These are phyloP conservation scores for Heimioporus sp. DNA, from an alignment of 768 basidiomycete species.

Conservation along the genomic window DNA sequence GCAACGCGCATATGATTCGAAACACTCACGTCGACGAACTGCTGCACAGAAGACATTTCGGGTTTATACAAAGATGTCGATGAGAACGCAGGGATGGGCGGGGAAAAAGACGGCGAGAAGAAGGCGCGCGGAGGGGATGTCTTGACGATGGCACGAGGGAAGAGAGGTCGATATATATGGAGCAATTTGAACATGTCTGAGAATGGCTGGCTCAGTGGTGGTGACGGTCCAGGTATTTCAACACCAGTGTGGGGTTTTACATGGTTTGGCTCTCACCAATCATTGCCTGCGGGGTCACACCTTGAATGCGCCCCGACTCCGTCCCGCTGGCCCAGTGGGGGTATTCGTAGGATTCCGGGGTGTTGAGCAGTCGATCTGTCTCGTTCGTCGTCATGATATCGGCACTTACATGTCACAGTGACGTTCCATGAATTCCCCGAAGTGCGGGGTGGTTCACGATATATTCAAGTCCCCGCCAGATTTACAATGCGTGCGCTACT, in stretches of 20 bases:
- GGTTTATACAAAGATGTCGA: slow-evolving; percentile 24
- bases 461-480: too few species aligned
- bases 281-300: too few species aligned
- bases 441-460: too few species aligned
- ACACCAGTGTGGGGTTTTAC: too few species aligned
- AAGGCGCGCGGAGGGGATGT: neutral
- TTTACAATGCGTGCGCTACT: too few species aligned
- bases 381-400: too few species aligned
- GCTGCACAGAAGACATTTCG: slow-evolving; percentile 28
- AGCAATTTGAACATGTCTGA: neutral
- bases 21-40: slow-evolving; percentile 39
- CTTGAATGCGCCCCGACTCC: too few species aligned
- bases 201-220: too few species aligned
- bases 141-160: slow-evolving; percentile 8
- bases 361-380: neutral
- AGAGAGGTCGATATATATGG: slow-evolving; percentile 22
- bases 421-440: neutral
- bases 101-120: neutral
- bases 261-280: too few species aligned
- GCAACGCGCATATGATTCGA: too few species aligned
- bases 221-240: too few species aligned
- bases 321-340: neutral
- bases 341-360: neutral
- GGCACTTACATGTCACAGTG: neutral
- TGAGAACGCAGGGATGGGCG: slow-evolving; percentile 23